Evolutionary conservation across 176 grass and related monocot species (phyloP), one percentile per base, ranked within the genome.

Genomic region (Eremochloa ophiuroides): DNA sequence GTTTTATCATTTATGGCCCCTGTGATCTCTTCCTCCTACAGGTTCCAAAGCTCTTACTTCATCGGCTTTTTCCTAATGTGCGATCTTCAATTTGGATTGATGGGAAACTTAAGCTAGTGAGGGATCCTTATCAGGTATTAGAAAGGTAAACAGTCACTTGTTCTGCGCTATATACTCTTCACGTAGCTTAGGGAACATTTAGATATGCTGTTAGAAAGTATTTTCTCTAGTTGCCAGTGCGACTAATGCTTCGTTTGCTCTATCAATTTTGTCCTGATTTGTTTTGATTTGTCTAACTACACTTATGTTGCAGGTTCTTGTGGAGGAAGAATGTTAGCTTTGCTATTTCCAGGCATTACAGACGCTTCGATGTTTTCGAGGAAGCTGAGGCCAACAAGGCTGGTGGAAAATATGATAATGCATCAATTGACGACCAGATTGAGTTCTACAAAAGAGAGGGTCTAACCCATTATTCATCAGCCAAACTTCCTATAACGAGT

Each of bases 361-460:
- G 87, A 66, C 93, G 97, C 67, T 99, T 99, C 76, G 97, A 99
- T 75, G 91, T 99, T 67, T 99, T 93, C 86, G 97, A 99, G 67
- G 97, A 99, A 86, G 93, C 93, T 58, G 97, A 99, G 87, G 97
- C 97, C 33, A 99, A 99, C 82, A 99, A 96, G 75, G 93, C 87
- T 80, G 97, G 93, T 71, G 93, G 87, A 85, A 99, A 99, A 59
- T 99, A 99, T 83, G 91, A 99, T 67, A 99, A 99, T 71, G 65
- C 91, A 42, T 99, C 97, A 79, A 99, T 99, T 48, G 89, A 99
- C 83, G 64, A 87, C 83, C 97, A 99, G 82, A 91, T 99, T 66
- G 91, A 94, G 69, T 99, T 99, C 79, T 99, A 99, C 44, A 96
- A 86, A 87, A 90, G 85, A 87, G 97, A 99, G 85, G 97, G 97